Evolutionary conservation across 2,329 filamentous ascomycete genomes (phyloP).

Genomic region (Malbranchea cinnamomea): DNA sequence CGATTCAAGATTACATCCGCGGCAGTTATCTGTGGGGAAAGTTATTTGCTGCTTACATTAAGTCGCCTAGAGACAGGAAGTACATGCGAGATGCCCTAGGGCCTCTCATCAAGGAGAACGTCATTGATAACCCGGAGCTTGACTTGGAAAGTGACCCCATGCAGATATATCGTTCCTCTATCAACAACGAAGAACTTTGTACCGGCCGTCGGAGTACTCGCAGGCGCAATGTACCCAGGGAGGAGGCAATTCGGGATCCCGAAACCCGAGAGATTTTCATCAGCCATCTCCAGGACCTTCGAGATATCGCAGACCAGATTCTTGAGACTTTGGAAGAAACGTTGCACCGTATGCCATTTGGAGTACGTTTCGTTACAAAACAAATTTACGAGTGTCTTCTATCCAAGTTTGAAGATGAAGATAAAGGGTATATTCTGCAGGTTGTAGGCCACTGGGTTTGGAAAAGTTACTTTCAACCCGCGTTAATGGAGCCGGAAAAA

Average conservation of each 20-base stretch:
- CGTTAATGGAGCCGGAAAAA: constrained; percentile 76
- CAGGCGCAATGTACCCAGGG: constrained; percentile 70
- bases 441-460: constrained; percentile 84
- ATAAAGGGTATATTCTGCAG: constrained; percentile 63
- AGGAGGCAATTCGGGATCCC: constrained; percentile 87
- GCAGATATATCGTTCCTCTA: constrained; percentile 88
- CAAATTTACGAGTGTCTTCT: constrained; percentile 71
- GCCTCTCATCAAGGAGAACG: constrained; percentile 73
- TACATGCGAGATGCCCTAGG: constrained; percentile 79
- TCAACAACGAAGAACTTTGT: constrained; percentile 92
- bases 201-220: constrained; percentile 73
- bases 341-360: constrained; percentile 80
- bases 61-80: constrained; percentile 82
- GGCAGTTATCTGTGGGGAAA: constrained; percentile 91
- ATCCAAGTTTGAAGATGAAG: constrained; percentile 64
- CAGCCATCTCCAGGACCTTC: constrained; percentile 79
- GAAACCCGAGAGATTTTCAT: constrained; percentile 91
- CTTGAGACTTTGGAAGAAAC: constrained; percentile 68
- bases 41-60: constrained; percentile 71
- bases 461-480: constrained; percentile 85
- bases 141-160: constrained; percentile 94
- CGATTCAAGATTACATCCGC: constrained; percentile 70
- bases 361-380: constrained; percentile 72
- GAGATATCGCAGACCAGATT: constrained; percentile 89
- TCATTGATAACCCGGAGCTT: constrained; percentile 78